Conservation (phyloP, 73 alveolate species). For the Tetrahymena borealis region DNA sequence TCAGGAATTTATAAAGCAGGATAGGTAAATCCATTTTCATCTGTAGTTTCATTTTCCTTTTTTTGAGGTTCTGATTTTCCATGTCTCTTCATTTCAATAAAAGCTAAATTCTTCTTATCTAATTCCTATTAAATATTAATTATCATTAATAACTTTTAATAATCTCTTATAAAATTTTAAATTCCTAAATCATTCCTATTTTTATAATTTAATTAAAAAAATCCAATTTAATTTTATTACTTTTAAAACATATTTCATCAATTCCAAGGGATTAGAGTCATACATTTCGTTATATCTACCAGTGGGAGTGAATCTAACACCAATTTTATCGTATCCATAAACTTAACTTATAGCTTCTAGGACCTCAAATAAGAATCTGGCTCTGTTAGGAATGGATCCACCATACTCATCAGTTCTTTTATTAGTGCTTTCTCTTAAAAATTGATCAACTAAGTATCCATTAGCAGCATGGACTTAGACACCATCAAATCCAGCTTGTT, state of each 20-base stretch:
- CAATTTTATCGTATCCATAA: conserved; percentile 35
- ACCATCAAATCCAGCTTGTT: conserved; percentile 80
- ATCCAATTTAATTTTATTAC: no score
- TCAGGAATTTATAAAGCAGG: background rate
- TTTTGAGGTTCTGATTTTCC: background rate
- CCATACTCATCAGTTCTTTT: conserved; percentile 84
- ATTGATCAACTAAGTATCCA: conserved; percentile 61
- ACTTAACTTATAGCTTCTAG: conserved; percentile 47
- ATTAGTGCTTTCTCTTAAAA: conserved; percentile 58
- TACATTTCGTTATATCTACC: conserved; percentile 36
- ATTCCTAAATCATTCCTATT: no score
- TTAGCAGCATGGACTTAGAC: conserved; percentile 75
- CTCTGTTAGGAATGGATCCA: conserved; percentile 70
- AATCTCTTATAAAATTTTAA: no score
- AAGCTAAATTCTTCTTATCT: conserved; percentile 1
- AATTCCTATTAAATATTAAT: no score
- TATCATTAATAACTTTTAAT: no score
- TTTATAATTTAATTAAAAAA: no score
- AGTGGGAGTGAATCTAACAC: conserved; percentile 52
- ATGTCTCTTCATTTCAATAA: conserved; percentile 26
- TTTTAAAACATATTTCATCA: conserved; percentile 5
- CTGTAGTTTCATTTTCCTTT: background rate
- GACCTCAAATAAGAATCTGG: conserved; percentile 64
- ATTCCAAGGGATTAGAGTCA: conserved; percentile 45
- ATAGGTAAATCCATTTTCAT: conserved; percentile 10